A percentile compares a stretch with the other conserved stretches of the same genome.
Evolutionary conservation across 2,329 filamentous ascomycete species (phyloP).

Genomic region (Pyrenochaeta sp.): DNA sequence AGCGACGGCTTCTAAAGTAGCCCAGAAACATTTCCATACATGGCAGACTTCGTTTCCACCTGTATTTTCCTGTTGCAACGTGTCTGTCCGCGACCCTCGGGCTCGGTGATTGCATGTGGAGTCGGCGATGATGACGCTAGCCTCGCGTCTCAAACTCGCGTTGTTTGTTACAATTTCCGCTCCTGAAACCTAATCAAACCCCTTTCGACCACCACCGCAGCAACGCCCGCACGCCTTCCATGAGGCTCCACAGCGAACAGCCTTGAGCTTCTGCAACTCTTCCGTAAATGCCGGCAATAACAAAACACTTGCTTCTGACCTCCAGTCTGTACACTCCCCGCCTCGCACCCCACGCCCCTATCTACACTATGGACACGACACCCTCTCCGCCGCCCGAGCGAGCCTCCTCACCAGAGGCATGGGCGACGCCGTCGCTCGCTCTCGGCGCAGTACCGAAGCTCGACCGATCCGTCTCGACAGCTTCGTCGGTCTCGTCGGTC

Average conservation of each 20-base stretch:
- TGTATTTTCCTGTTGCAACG: background rate
- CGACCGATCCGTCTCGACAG: slow-evolving; percentile 70
- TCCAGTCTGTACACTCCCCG: slow-evolving; percentile 4
- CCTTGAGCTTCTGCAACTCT: slow-evolving; percentile 8
- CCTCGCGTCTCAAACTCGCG: slow-evolving; percentile 15
- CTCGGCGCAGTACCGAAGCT: slow-evolving; percentile 67
- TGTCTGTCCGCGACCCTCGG: background rate
- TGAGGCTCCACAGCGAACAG: slow-evolving; percentile 19
- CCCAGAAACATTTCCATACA: background rate
- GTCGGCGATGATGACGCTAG: slow-evolving; percentile 28
- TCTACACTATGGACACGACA: slow-evolving; percentile 37
- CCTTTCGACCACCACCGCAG: slow-evolving; percentile 29
- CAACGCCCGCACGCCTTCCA: slow-evolving; percentile 36
- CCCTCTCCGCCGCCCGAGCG: slow-evolving; percentile 55
- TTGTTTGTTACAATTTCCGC: slow-evolving; percentile 37
- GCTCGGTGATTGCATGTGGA: slow-evolving; percentile 12
- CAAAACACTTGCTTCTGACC: background rate
- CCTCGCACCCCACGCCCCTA: slow-evolving; percentile 19
- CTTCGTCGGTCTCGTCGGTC: slow-evolving; percentile 61
- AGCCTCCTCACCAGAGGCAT: slow-evolving; percentile 68
- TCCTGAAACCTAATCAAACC: slow-evolving; percentile 41
- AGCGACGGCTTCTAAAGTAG: background rate
- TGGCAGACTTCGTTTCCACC: background rate
- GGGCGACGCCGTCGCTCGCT: slow-evolving; percentile 68
- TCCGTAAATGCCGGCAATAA: slow-evolving; percentile 14